These are phyloP conservation scores for Thermothelomyces thermophilus DNA, from an alignment of 2,329 filamentous ascomycete species.

Conservation along the genomic window DNA sequence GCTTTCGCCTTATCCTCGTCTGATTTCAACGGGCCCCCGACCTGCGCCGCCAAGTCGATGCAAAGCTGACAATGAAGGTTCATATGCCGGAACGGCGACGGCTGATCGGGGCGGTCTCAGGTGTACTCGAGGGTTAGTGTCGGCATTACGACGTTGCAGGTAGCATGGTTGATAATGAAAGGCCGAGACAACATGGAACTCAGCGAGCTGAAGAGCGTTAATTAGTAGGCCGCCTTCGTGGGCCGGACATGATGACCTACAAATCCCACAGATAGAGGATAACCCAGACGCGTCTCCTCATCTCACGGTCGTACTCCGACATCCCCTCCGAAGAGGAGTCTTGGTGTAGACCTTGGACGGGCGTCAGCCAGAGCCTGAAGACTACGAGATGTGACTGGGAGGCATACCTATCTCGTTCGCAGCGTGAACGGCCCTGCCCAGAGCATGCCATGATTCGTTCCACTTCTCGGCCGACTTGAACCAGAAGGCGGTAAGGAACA, in stretches of 20 bases:
- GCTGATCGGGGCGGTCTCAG: constrained; percentile 27
- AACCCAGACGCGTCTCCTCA: constrained; percentile 40
- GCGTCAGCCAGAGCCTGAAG: constrained; percentile 11
- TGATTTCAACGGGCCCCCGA: constrained; percentile 1
- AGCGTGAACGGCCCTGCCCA: constrained; percentile 38
- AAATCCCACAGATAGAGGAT: constrained; percentile 43
- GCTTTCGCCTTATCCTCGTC: constrained; percentile 9
- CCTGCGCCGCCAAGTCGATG: constrained; percentile 17
- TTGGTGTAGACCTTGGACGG: constrained; percentile 33
- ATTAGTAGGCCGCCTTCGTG: constrained; percentile 4
- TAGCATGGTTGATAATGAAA: constrained; percentile 37
- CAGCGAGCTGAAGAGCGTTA: constrained; percentile 31
- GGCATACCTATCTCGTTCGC: constrained; percentile 41
- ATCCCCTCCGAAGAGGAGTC: constrained; percentile 30
- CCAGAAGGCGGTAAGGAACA: constrained; percentile 42
- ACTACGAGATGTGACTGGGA: background rate
- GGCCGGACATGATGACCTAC: constrained; percentile 26
- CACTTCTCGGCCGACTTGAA: constrained; percentile 41
- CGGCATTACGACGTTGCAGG: constrained; percentile 34
- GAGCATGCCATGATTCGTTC: constrained; percentile 42
- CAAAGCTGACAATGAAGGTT: constrained; percentile 34
- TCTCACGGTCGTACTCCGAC: constrained; percentile 41
- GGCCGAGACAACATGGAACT: constrained; percentile 38
- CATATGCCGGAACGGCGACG: constrained; percentile 40
- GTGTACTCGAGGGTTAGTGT: constrained; percentile 33